Evolutionary conservation across 768 basidiomycete species (phyloP), one percentile per base, ranked within the genome.

Genomic region (Tulasnella sp.): DNA sequence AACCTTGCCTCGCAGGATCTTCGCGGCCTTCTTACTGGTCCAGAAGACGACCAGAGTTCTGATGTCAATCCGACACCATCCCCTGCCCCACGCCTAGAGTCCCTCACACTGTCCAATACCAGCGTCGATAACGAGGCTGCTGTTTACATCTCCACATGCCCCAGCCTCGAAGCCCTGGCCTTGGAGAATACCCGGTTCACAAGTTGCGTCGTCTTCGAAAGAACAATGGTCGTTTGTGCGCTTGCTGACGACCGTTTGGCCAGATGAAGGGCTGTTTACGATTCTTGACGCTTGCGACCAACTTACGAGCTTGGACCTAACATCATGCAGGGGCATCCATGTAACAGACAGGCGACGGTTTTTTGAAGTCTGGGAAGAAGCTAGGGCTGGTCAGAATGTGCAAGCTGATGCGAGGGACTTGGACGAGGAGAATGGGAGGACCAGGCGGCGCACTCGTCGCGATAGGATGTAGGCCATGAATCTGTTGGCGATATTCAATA

Each of bases 321-420:
- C 88, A 3, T 86, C 88, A 73, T 91, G 89, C 74, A 83, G 89
- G 67, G 85, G 89, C 5, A 82, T 91, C 69, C 81, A 76, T 6
- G 83, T 90, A 5, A 81, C 81, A 0, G 87, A 89, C 74, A 80
- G 89, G 32, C 83, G 90, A 16, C 83, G 83, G 7, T 87, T 91
- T 75, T 91, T 91, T 75, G 87, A 90, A 81, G 89, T 84, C 6
- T 72, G 74, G 74, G 36, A 72, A 44, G 71, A 72, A 35, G 59
- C 62, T 39, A 35, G 64, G n/a, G 40, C 37, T 17, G 22, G 36
- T 64, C 36, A 67, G 67, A 19, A 32, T 67, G 22, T 5, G 40
- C 39, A 32, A 14, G 16, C 40, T 22, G 11, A 67, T n/a, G n/a
- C 5, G 5, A 29, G 5, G 37, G 67, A 67, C 3, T 29, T 35